These are phyloP conservation scores for Diplogelasinospora grovesii DNA, from an alignment of 495 filamentous ascomycete genomes.

Conservation along the genomic window DNA sequence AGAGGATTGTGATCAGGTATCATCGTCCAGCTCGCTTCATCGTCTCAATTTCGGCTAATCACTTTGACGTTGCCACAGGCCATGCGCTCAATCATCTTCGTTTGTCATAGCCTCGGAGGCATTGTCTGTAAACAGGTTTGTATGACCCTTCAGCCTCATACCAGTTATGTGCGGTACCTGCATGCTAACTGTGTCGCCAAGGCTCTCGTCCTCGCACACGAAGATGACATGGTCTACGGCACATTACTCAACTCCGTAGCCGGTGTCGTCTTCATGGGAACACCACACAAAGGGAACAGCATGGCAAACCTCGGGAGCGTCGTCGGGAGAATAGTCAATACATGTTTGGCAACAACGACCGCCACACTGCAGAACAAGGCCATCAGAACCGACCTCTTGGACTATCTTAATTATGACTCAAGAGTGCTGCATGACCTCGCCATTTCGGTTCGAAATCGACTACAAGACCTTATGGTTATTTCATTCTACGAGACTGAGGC, in stretches of 20 bases:
- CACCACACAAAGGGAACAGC: conserved; percentile 4
- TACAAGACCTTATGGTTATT: neutral
- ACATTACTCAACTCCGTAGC: neutral
- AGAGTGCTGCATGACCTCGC: neutral
- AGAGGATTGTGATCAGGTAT: too few species aligned
- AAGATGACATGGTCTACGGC: neutral
- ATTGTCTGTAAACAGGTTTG: conserved; percentile 7
- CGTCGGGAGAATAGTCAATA: conserved; percentile 1
- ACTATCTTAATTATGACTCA: neutral
- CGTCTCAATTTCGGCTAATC: too few species aligned
- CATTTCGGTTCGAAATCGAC: neutral
- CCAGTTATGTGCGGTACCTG: too few species aligned
- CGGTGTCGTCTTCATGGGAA: conserved; percentile 4
- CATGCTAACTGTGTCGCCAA: neutral
- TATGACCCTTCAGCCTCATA: too few species aligned
- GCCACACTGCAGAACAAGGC: neutral
- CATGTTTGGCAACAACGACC: neutral
- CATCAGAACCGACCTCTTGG: neutral
- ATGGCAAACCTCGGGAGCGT: neutral
- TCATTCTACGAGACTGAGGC: conserved; percentile 5
- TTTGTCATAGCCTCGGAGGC: conserved; percentile 9
- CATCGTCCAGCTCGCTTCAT: neutral
- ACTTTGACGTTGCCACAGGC: neutral
- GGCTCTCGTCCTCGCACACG: conserved; percentile 2
- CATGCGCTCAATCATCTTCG: conserved; percentile 1